Conservation (phyloP, 495 filamentous ascomycete genomes). For the Daldinia vernicosa region DNA sequence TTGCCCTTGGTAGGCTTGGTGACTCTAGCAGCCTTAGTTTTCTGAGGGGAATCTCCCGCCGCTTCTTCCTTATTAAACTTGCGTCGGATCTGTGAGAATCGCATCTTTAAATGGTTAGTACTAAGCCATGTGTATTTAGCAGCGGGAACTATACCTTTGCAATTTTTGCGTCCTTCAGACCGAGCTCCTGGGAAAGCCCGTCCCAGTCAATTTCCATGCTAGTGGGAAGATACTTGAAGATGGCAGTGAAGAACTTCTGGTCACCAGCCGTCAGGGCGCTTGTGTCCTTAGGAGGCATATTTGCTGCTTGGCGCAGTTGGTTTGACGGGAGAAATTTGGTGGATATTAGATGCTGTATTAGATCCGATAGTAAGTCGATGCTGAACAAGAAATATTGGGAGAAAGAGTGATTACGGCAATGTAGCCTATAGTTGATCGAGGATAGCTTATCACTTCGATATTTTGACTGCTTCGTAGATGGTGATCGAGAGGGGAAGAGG, state of each 20-base stretch:
- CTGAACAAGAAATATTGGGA: not conserved
- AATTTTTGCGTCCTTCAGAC: conserved; percentile 18
- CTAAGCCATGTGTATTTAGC: not conserved
- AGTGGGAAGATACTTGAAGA: conserved; percentile 38
- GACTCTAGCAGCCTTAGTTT: not conserved
- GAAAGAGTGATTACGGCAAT: not conserved
- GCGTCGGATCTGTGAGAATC: conserved; percentile 35
- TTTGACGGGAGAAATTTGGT: not conserved
- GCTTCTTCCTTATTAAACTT: not conserved
- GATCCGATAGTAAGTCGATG: not conserved
- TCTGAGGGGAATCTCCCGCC: not conserved
- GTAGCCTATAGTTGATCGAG: not conserved
- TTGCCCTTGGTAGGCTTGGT: conserved; percentile 18
- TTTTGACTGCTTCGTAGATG: not conserved
- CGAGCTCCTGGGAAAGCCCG: conserved; percentile 17
- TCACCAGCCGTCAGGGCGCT: conserved; percentile 6
- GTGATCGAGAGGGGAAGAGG: not conserved
- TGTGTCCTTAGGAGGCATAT: conserved; percentile 6
- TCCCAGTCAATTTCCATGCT: conserved; percentile 32
- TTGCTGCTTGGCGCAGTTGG: not conserved
- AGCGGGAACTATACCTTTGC: conserved; percentile 26
- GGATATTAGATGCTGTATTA: not conserved
- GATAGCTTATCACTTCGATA: not conserved
- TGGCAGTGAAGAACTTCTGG: conserved; percentile 24
- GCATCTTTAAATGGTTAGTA: conserved; percentile 19